Conservation (phyloP, 345 rosid genomes). For the Toxicodendron radicans region DNA sequence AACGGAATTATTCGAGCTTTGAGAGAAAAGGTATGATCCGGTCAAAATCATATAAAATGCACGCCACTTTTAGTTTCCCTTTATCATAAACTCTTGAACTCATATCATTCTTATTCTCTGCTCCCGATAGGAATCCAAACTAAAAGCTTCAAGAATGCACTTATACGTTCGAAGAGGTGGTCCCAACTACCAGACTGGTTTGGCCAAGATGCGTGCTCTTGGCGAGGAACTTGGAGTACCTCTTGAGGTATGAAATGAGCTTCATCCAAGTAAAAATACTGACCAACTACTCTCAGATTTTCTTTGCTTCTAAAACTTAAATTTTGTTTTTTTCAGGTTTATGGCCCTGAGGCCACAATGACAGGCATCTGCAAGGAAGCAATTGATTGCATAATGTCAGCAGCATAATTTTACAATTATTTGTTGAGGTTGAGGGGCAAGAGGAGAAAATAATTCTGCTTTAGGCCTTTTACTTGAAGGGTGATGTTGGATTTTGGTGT, state of each 20-base stretch:
- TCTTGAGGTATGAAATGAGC: slow-evolving; percentile 60
- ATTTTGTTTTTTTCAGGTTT: slow-evolving; percentile 52
- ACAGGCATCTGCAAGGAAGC: slow-evolving; percentile 96
- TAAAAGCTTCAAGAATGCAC: slow-evolving; percentile 94
- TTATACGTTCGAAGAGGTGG: slow-evolving; percentile 95
- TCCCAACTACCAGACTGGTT: slow-evolving; percentile 88
- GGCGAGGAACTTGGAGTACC: slow-evolving; percentile 90
- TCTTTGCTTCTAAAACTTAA: not conserved
- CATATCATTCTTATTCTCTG: not conserved
- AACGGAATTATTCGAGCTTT: slow-evolving; percentile 88
- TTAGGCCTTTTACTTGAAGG: not conserved
- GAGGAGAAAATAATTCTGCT: not conserved
- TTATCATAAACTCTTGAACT: not conserved
- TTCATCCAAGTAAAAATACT: not conserved
- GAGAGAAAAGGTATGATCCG: slow-evolving; percentile 69
- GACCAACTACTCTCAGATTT: not conserved
- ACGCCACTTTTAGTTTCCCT: not conserved
- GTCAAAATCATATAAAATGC: not conserved
- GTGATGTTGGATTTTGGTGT: not conserved
- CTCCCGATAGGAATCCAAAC: slow-evolving; percentile 62
- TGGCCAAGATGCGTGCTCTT: slow-evolving; percentile 77
- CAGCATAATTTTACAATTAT: slow-evolving; percentile 28
- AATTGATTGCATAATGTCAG: slow-evolving; percentile 80
- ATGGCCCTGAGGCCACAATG: slow-evolving; percentile 97
- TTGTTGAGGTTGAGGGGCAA: not conserved